A percentile compares a stretch with the other conserved stretches of the same genome.
Conservation (phyloP, 495 filamentous ascomycete species). For the Aspergillus haitiensis region DNA sequence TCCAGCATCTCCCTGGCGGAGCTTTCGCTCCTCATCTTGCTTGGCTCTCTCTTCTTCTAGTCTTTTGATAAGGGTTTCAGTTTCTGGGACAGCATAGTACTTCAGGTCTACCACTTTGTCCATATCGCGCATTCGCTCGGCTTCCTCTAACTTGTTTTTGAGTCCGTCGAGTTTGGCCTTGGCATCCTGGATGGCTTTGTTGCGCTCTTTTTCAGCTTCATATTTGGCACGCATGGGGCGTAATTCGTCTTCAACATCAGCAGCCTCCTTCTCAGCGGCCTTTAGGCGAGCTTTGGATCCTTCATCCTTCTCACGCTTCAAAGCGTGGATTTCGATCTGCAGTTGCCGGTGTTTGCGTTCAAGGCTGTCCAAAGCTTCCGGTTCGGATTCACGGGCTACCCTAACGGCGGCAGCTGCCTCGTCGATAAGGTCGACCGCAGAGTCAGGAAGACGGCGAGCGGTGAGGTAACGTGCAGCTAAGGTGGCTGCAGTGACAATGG, state of each 20-base stretch:
- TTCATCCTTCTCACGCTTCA: constrained; percentile 91
- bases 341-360: constrained; percentile 86
- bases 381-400: constrained; percentile 92
- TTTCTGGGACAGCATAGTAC: constrained; percentile 96
- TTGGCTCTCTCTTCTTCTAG: constrained; percentile 78
- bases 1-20: constrained; percentile 53
- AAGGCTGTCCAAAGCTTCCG: constrained; percentile 88
- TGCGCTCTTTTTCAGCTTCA: constrained; percentile 82
- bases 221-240: constrained; percentile 93
- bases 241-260: constrained; percentile 89
- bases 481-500: constrained; percentile 86
- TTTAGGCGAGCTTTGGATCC: constrained; percentile 79
- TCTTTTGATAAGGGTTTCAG: constrained; percentile 71
- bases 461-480: constrained; percentile 92
- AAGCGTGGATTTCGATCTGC: constrained; percentile 92
- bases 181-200: constrained; percentile 89
- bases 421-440: constrained; percentile 93
- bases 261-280: constrained; percentile 81
- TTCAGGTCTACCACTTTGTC: constrained; percentile 83
- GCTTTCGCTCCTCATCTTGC: constrained; percentile 72
- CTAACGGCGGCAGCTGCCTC: constrained; percentile 94
- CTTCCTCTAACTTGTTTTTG: constrained; percentile 87
- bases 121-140: constrained; percentile 80
- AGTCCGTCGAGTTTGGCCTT: constrained; percentile 90
- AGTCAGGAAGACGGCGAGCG: constrained; percentile 85